These are phyloP conservation scores for Raddia distichophylla DNA, from an alignment of 176 grass and related monocot species.

Conservation along the genomic window DNA sequence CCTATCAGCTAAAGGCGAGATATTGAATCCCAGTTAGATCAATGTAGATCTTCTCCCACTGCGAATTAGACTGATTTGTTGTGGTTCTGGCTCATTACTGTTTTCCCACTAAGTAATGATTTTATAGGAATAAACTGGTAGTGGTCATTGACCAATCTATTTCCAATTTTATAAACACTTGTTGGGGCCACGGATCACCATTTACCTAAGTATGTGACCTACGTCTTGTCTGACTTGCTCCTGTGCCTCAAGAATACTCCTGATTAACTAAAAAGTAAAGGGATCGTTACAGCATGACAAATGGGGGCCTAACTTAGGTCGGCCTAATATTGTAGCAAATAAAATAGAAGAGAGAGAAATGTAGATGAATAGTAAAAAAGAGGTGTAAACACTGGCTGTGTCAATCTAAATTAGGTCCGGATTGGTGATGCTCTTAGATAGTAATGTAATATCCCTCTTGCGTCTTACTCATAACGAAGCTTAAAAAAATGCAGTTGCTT, in stretches of 20 bases:
- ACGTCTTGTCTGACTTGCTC: conserved; percentile 24
- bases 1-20: background rate
- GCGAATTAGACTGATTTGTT: background rate
- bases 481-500: conserved; percentile 73
- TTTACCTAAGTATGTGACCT: conserved; percentile 18
- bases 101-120: conserved; percentile 11
- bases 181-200: background rate
- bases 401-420: no score
- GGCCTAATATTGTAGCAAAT: no score
- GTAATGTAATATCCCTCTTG: no score
- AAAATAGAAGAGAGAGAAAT: no score
- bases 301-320: no score
- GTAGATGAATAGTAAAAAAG: no score
- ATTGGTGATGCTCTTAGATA: no score
- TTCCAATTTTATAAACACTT: conserved; percentile 18
- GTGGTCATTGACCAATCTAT: background rate
- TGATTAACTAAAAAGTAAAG: background rate
- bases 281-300: no score
- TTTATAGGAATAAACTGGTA: conserved; percentile 10
- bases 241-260: conserved; percentile 22
- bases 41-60: background rate
- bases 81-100: conserved; percentile 34
- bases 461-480: conserved; percentile 26
- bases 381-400: no score
- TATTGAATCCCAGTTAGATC: conserved; percentile 3